Percentiles rank a stretch among this genome's conserved stretches.
Evolutionary conservation across 2,329 filamentous ascomycete genomes (phyloP).

Genomic region (Fusarium nurragi): DNA sequence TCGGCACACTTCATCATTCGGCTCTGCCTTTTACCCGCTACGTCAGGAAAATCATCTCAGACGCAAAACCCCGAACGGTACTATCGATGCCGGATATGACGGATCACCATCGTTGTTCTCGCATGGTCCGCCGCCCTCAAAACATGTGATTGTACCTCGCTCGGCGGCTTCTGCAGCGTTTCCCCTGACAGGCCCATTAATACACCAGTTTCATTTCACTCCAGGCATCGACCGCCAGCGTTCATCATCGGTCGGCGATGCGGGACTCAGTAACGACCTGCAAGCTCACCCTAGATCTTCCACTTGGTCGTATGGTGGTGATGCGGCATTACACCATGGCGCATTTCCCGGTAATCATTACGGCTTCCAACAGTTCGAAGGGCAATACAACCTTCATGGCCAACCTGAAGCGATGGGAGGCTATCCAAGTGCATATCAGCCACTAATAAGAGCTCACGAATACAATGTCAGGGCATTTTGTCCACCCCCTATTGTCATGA

Average conservation of each 20-base stretch:
- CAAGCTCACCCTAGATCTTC: conserved; percentile 14
- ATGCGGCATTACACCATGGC: conserved; percentile 20
- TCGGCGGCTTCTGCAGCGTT: conserved; percentile 37
- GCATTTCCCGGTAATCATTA: conserved; percentile 24
- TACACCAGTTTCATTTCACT: conserved; percentile 26
- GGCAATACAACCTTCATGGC: conserved; percentile 24
- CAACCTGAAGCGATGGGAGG: conserved; percentile 29
- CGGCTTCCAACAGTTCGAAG: conserved; percentile 20
- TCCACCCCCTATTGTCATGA: conserved; percentile 48
- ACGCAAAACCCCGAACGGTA: conserved; percentile 94
- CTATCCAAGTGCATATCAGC: conserved; percentile 44
- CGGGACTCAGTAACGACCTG: conserved; percentile 26
- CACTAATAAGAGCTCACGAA: conserved; percentile 49
- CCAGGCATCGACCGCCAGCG: conserved; percentile 20
- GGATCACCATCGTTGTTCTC: conserved; percentile 78
- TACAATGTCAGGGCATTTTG: conserved; percentile 53
- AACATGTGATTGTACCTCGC: conserved; percentile 82
- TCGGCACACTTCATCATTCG: conserved; percentile 27
- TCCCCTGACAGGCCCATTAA: conserved; percentile 16
- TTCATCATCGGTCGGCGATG: conserved; percentile 21
- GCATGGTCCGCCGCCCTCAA: conserved; percentile 78
- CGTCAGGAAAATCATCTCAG: conserved; percentile 79
- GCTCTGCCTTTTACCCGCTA: conserved; percentile 37
- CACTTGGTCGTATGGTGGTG: conserved; percentile 30
- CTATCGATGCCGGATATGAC: conserved; percentile 90